phyloP scores from a whole-genome alignment of 352 stramenopile species.

The Phytophthora megakarya region DNA sequence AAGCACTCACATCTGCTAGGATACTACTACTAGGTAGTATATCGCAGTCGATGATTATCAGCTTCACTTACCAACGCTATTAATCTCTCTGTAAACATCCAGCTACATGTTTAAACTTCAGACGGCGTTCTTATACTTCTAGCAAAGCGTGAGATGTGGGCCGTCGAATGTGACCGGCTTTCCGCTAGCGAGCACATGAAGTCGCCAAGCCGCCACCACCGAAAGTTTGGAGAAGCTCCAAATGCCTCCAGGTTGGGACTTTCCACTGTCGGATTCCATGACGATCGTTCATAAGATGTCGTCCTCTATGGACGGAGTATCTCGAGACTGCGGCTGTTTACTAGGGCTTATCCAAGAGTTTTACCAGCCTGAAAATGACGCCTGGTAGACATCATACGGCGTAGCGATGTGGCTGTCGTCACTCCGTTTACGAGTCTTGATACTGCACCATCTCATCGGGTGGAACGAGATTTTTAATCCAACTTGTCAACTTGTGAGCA shows the following conservation, averaged over 20 bases:
- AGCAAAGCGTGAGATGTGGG: constrained; percentile 18
- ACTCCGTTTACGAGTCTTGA: constrained; percentile 14
- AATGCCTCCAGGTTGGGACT: no score
- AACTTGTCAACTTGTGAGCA: constrained; percentile 2
- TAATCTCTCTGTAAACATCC: background rate
- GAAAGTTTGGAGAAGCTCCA: constrained; percentile 23
- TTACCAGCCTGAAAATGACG: background rate
- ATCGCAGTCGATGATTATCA: background rate
- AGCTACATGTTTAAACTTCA: constrained; percentile 12
- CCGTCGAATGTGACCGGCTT: constrained; percentile 7
- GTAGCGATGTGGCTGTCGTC: constrained; percentile 23
- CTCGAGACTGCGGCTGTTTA: constrained; percentile 3
- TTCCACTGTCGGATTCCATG: constrained; percentile 6
- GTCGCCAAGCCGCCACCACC: constrained; percentile 22
- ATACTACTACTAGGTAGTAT: no score
- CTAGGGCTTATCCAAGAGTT: background rate
- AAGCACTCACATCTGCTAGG: constrained; percentile 2
- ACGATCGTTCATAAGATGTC: constrained; percentile 6
- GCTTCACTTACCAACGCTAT: background rate
- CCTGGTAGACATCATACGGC: constrained; percentile 14
- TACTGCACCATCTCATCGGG: constrained; percentile 19
- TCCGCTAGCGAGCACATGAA: constrained; percentile 29
- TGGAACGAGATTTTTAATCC: constrained; percentile 20
- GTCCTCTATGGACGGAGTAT: background rate
- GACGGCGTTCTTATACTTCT: constrained; percentile 3